phyloP scores from a whole-genome alignment of 169 alveolate genomes.

The Plasmodium falciparum region DNA sequence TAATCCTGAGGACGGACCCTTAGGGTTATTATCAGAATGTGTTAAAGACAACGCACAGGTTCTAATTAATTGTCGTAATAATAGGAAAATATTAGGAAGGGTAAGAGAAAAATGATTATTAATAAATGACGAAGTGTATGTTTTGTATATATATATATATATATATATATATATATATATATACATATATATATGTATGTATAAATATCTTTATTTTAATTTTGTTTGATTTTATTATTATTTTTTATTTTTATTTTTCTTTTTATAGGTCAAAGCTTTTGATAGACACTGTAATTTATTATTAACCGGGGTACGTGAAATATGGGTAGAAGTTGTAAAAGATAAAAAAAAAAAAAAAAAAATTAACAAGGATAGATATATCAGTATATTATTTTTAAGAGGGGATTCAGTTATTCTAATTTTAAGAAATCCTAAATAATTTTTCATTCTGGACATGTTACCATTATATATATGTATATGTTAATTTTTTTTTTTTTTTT shows the following conservation, averaged over 20 bases:
- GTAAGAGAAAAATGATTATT: slow-evolving; percentile 78
- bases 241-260: not conserved
- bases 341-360: slow-evolving; percentile 91
- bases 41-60: slow-evolving; percentile 97
- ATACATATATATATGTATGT: not conserved
- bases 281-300: slow-evolving; percentile 98
- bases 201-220: not conserved
- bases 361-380: slow-evolving; percentile 96
- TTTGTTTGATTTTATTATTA: not conserved
- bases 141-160: not conserved
- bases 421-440: slow-evolving; percentile 96
- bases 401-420: slow-evolving; percentile 98
- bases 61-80: slow-evolving; percentile 96
- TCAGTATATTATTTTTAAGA: slow-evolving; percentile 96
- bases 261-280: slow-evolving; percentile 93
- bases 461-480: not conserved
- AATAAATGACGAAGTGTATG: not conserved
- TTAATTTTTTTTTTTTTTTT: not conserved
- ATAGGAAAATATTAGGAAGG: slow-evolving; percentile 97
- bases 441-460: not conserved
- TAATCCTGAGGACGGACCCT: slow-evolving; percentile 96
- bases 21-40: slow-evolving; percentile 94
- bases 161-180: not conserved
- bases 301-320: slow-evolving; percentile 97
- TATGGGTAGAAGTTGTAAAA: slow-evolving; percentile 96